Evolutionary conservation across 768 basidiomycete genomes (phyloP).

Genomic region (Amanita subjunquillea): DNA sequence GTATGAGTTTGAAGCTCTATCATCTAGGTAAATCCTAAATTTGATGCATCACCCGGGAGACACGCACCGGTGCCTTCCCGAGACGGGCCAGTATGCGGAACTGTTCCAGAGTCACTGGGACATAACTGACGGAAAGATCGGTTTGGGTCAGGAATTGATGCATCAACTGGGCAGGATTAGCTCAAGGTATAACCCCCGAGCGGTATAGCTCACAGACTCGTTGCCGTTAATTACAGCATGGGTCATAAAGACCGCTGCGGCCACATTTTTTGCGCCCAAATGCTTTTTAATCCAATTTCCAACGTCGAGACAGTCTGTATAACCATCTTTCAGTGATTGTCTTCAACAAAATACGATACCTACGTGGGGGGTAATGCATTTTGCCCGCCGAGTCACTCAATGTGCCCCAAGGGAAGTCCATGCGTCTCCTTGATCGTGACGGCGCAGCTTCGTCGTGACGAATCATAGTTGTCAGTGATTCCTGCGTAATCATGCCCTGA

Average conservation of each 20-base stretch:
- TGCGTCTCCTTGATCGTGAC: constrained; percentile 44
- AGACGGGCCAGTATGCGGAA: constrained; percentile 66
- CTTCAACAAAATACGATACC: constrained; percentile 9
- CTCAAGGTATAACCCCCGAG: background rate
- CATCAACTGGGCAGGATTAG: constrained; percentile 27
- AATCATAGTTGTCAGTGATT: constrained; percentile 65
- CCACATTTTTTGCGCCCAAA: constrained; percentile 44
- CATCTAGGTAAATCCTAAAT: background rate
- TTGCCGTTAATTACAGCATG: constrained; percentile 69
- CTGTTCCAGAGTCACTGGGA: constrained; percentile 68
- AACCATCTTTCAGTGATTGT: background rate
- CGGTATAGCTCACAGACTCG: constrained; percentile 22
- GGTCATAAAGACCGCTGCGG: constrained; percentile 60
- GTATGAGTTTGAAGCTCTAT: constrained; percentile 42
- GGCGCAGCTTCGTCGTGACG: constrained; percentile 61
- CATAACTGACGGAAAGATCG: constrained; percentile 14
- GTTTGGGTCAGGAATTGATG: constrained; percentile 26
- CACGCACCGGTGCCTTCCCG: constrained; percentile 48
- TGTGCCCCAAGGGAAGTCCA: constrained; percentile 32
- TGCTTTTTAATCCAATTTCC: constrained; percentile 50
- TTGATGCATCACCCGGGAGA: background rate
- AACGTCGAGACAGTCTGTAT: constrained; percentile 43
- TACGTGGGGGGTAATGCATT: constrained; percentile 51
- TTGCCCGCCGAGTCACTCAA: constrained; percentile 35
- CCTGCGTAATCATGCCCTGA: constrained; percentile 65